Conservation (phyloP, 768 basidiomycete species). For the Grammothele lineata region DNA sequence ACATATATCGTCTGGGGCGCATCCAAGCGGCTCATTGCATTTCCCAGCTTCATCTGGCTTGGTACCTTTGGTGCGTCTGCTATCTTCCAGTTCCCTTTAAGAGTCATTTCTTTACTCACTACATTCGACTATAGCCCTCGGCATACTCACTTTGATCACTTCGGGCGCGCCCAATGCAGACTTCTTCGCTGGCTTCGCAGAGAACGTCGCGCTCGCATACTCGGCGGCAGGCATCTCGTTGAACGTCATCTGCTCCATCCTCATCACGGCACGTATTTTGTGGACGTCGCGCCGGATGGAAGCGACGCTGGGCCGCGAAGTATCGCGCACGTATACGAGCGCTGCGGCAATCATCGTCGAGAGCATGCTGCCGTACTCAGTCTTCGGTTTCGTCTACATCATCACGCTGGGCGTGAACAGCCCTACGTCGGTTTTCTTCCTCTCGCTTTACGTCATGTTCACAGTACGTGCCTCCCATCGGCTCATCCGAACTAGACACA, state of each 20-base stretch:
- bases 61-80: slow-evolving; percentile 11
- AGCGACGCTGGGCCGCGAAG: not conserved
- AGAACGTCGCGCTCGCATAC: slow-evolving; percentile 16
- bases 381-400: slow-evolving; percentile 19
- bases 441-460: slow-evolving; percentile 17
- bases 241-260: slow-evolving; percentile 15
- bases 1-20: slow-evolving; percentile 30
- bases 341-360: slow-evolving; percentile 17
- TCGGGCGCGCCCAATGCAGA: slow-evolving; percentile 12
- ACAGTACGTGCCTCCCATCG: slow-evolving; percentile 6
- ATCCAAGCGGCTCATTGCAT: slow-evolving; percentile 7
- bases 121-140: slow-evolving; percentile 6
- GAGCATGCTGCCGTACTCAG: slow-evolving; percentile 19
- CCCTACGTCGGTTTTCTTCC: slow-evolving; percentile 15
- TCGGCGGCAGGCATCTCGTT: slow-evolving; percentile 12
- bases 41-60: slow-evolving; percentile 17
- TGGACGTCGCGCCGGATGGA: slow-evolving; percentile 12
- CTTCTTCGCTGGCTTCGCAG: slow-evolving; percentile 16
- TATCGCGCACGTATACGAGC: slow-evolving; percentile 10
- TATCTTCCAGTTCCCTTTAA: not conserved
- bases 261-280: slow-evolving; percentile 18
- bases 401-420: slow-evolving; percentile 16
- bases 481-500: not conserved
- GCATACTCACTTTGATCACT: slow-evolving; percentile 14
- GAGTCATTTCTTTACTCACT: not conserved